These are phyloP conservation scores for Dryadomyces sulphureus DNA, from an alignment of 2,329 filamentous ascomycete genomes.

Conservation along the genomic window DNA sequence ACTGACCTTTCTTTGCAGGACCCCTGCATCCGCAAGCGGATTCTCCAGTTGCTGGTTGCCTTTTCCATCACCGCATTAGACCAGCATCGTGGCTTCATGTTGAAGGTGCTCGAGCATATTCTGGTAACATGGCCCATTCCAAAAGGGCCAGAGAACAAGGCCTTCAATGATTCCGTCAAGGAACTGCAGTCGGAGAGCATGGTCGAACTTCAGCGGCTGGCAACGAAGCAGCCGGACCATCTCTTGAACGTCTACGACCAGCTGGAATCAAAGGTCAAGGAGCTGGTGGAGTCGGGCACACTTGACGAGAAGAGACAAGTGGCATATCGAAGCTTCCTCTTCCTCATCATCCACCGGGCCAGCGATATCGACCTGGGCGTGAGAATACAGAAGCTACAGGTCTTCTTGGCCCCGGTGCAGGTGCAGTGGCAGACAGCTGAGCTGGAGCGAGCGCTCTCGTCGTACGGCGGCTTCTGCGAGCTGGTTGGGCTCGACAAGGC, in stretches of 20 bases:
- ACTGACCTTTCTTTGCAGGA: conserved; percentile 32
- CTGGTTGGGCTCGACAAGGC: conserved; percentile 68
- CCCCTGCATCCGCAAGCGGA: conserved; percentile 67
- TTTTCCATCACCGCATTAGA: conserved; percentile 72
- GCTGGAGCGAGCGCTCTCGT: conserved; percentile 54
- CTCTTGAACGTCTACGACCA: conserved; percentile 78
- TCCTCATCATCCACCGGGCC: conserved; percentile 86
- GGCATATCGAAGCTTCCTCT: conserved; percentile 78
- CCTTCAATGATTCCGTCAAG: conserved; percentile 79
- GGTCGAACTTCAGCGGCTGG: conserved; percentile 75
- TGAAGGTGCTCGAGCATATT: conserved; percentile 83
- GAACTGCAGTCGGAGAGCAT: conserved; percentile 76
- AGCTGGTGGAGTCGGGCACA: conserved; percentile 57
- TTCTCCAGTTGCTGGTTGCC: conserved; percentile 69
- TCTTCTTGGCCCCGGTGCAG: conserved; percentile 72
- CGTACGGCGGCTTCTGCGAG: conserved; percentile 65
- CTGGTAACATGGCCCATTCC: conserved; percentile 64
- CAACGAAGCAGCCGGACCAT: conserved; percentile 81
- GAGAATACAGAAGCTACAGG: conserved; percentile 56
- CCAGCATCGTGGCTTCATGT: conserved; percentile 64
- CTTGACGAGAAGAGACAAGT: conserved; percentile 73
- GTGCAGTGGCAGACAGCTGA: conserved; percentile 62
- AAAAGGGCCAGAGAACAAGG: conserved; percentile 46
- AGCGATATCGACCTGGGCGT: conserved; percentile 55
- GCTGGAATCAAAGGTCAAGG: conserved; percentile 68